Evolutionary conservation across 2,329 filamentous ascomycete genomes (phyloP), one percentile per base, ranked within the genome.

Genomic region (Xylariaceae sp.): DNA sequence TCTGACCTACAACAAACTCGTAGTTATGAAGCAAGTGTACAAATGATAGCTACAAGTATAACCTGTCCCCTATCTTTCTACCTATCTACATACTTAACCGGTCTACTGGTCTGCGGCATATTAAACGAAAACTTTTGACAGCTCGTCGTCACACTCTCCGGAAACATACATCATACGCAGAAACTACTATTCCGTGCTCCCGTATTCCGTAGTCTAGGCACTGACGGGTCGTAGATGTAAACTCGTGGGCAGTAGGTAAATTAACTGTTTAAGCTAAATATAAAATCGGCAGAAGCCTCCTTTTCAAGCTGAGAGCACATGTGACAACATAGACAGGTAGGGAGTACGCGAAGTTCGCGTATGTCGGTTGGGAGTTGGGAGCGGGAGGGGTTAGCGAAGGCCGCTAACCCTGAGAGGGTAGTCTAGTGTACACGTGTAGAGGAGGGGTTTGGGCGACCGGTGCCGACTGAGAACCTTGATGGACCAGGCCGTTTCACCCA

Each of bases 391-490:
- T 42, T 42, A 9, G 8, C 11, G 8, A 42, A 42, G 37, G 37
- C 23, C 23, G 37, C 37, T 42, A 42, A 42, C 8, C 37, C 37
- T 13, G 37, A 3, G 11, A 42, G 11, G 37, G 37, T 42, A 42
- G 37, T 42, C 37, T 42, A 42, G 37, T 42, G 37, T 42, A 42
- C 37, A 42, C 37, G 37, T 42, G 37, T 42, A 42, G 37, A 42
- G 37, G 37, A 42, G 37, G 37, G 37, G 37, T 8, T 42, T 42
- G 37, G 37, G 37, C 5, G 11, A 9, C 8, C 8, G 37, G 8
- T 42, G 37, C 37, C 37, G 37, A 42, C 37, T 53, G 51, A 53
- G 51, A 7, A 53, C 51, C 51, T 44, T 42, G 51, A 53, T 53
- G 51, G 51, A n/a, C 11, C 10, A 6, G 13, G 10, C 42, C 13